These are phyloP conservation scores for Diaporthe citriasiana DNA, from an alignment of 2,329 filamentous ascomycete genomes.

Conservation along the genomic window DNA sequence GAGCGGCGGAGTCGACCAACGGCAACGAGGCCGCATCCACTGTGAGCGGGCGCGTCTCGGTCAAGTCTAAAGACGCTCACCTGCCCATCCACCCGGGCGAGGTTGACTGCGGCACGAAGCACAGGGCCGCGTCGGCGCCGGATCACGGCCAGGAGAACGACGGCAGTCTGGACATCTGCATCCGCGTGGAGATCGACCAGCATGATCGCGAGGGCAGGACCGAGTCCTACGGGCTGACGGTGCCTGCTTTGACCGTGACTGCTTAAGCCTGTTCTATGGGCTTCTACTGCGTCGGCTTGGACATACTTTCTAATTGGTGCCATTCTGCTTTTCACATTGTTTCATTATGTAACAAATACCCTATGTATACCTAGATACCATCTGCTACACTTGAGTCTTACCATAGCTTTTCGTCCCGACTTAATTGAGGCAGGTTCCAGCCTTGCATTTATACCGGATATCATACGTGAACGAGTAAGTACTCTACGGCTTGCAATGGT, in stretches of 20 bases:
- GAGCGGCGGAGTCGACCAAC: constrained; percentile 28
- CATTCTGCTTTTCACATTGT: not conserved
- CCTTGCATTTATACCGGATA: not conserved
- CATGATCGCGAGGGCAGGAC: constrained; percentile 85
- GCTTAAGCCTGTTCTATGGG: not conserved
- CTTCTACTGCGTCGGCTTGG: not conserved
- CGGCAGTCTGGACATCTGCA: constrained; percentile 81
- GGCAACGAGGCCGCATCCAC: constrained; percentile 26
- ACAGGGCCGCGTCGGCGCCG: constrained; percentile 76
- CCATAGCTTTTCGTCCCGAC: not conserved
- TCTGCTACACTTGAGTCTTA: not conserved
- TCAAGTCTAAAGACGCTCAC: constrained; percentile 68
- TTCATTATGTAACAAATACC: constrained; percentile 25
- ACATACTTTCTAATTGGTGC: not conserved
- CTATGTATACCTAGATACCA: constrained; percentile 37
- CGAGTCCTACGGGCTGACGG: constrained; percentile 84
- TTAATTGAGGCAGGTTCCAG: not conserved
- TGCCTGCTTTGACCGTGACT: constrained; percentile 74
- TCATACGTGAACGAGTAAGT: not conserved
- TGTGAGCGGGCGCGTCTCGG: constrained; percentile 29
- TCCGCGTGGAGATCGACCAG: constrained; percentile 91
- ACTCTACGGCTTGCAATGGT: too few relatives aligned
- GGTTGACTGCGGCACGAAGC: constrained; percentile 80
- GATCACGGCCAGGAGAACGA: constrained; percentile 68
- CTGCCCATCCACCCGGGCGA: constrained; percentile 82